Conservation (phyloP, 257 asterid species). For the Solanum pinnatisectum region DNA sequence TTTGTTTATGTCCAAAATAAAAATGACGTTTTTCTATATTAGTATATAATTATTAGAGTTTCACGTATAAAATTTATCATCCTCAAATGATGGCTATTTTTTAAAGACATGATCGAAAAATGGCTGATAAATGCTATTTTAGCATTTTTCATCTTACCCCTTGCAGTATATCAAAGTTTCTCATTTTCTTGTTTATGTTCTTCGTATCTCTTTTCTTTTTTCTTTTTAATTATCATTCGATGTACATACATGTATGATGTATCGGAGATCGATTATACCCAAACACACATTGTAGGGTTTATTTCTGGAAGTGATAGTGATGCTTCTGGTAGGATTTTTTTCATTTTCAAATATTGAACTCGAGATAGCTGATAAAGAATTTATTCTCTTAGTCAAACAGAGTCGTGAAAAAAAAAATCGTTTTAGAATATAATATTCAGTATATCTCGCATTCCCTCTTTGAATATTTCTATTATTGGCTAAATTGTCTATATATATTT, state of each 20-base stretch:
- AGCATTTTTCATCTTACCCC: background rate
- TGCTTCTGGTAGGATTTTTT: background rate
- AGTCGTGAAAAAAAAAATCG: background rate
- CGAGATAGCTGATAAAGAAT: background rate
- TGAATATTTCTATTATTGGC: background rate
- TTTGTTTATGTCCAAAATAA: background rate
- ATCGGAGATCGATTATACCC: no score
- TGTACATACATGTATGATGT: no score
- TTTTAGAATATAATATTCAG: background rate
- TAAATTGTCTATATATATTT: background rate
- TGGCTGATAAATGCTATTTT: no score
- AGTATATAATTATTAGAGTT: background rate
- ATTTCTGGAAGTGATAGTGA: background rate
- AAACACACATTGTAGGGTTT: background rate
- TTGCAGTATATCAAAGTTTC: no score
- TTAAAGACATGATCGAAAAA: background rate
- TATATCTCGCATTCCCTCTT: background rate
- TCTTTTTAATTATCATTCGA: no score
- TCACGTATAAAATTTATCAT: background rate
- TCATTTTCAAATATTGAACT: background rate
- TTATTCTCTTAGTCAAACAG: background rate
- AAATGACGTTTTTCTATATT: background rate
- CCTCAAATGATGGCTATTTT: background rate
- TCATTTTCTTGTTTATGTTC: no score
- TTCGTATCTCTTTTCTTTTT: no score